Percentiles rank a stretch among this genome's conserved stretches.
These are phyloP conservation scores for Sindora glabra DNA, from an alignment of 306 rosid species.

Conservation along the genomic window DNA sequence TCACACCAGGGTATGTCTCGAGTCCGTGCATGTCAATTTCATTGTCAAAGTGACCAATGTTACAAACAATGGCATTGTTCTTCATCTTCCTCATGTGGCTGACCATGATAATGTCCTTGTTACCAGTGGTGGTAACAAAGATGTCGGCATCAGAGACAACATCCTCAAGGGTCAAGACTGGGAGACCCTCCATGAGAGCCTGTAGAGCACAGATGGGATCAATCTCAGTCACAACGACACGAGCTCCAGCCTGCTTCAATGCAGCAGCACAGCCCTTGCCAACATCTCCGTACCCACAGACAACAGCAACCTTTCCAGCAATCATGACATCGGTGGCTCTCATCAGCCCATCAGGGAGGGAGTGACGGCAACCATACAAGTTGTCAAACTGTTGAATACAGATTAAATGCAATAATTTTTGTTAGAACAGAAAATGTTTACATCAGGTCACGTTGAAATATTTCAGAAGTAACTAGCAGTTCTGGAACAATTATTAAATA, in stretches of 20 bases:
- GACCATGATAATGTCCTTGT: conserved; percentile 65
- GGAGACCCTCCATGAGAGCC: conserved; percentile 53
- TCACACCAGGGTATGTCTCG: too few species aligned
- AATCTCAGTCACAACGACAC: too few species aligned
- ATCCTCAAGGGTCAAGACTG: conserved; percentile 35
- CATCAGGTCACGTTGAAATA: too few species aligned
- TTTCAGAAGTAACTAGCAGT: too few species aligned
- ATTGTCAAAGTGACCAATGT: conserved; percentile 66
- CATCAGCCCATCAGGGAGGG: too few species aligned
- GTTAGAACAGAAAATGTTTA: conserved; percentile 10
- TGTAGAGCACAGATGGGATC: too few species aligned
- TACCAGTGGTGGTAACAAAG: conserved; percentile 62
- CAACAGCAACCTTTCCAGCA: conserved; percentile 91
- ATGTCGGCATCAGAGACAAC: conserved; percentile 42
- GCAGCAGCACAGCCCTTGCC: conserved; percentile 99
- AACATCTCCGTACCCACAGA: conserved; percentile 87
- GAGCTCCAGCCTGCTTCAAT: conserved; percentile 95
- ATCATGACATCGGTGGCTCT: conserved; percentile 98
- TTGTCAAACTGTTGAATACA: conserved; percentile 65
- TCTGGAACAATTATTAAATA: too few species aligned
- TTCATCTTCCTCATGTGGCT: conserved; percentile 56
- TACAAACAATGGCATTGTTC: conserved; percentile 59
- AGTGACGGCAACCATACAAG: conserved; percentile 99
- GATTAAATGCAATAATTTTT: background rate
- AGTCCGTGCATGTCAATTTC: too few species aligned